phyloP scores from a whole-genome alignment of 306 rosid genomes.

The Quercus cerris region DNA sequence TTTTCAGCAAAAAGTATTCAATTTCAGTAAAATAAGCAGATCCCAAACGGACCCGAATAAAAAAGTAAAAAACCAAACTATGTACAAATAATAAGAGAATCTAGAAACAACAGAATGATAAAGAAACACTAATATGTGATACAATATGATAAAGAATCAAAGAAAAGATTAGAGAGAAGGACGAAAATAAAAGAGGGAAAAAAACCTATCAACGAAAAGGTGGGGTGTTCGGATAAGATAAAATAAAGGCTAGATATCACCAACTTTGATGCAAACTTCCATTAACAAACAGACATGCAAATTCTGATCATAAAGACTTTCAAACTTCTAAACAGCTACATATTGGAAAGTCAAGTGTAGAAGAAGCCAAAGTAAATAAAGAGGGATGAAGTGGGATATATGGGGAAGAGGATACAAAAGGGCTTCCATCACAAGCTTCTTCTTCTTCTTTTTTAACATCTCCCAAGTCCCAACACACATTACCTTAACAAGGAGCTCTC shows the following conservation, averaged over 20 bases:
- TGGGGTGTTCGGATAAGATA: background rate
- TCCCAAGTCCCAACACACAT: background rate
- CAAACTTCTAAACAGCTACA: background rate
- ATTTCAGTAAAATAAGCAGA: fast-evolving
- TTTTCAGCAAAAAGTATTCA: too few species aligned
- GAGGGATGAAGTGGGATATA: background rate
- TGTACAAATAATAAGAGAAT: too few species aligned
- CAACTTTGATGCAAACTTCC: too few species aligned
- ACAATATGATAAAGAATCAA: background rate
- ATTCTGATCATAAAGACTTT: background rate
- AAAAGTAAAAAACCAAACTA: too few species aligned
- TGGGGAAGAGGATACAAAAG: background rate
- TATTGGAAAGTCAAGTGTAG: background rate
- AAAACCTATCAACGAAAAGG: too few species aligned
- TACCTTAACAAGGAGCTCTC: background rate
- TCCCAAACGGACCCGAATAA: too few species aligned
- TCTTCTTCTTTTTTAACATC: background rate
- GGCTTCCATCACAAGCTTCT: background rate
- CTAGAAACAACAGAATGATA: too few species aligned
- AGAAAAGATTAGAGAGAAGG: background rate
- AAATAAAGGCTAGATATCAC: background rate
- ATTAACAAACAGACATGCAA: background rate
- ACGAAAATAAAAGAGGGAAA: too few species aligned
- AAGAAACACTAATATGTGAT: background rate
- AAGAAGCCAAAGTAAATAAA: background rate